Conservation (phyloP, 768 basidiomycete species). For the Tylopilus sp. region DNA sequence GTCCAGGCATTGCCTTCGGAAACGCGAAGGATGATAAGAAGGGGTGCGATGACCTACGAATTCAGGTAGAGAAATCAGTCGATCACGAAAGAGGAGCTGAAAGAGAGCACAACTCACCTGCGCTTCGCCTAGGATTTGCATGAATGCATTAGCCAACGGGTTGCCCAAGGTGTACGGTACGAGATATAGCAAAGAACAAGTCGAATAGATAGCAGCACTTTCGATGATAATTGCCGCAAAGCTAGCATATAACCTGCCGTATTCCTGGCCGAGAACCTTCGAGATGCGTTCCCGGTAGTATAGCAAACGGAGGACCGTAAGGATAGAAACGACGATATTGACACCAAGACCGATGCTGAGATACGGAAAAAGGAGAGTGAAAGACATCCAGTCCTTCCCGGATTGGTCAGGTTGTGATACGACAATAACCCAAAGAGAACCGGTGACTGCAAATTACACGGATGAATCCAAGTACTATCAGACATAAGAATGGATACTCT, state of each 20-base stretch:
- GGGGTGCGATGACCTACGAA: slow-evolving; percentile 42
- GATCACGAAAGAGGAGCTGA: background rate
- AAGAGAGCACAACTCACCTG: slow-evolving; percentile 17
- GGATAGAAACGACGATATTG: slow-evolving; percentile 29
- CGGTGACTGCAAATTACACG: slow-evolving; percentile 19
- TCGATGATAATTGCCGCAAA: slow-evolving; percentile 34
- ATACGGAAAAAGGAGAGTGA: slow-evolving; percentile 32
- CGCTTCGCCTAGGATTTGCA: slow-evolving; percentile 29
- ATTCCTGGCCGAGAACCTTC: slow-evolving; percentile 24
- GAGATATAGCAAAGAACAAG: slow-evolving; percentile 31
- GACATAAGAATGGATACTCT: background rate
- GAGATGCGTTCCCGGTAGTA: slow-evolving; percentile 25
- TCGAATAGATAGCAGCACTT: slow-evolving; percentile 32
- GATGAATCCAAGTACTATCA: background rate
- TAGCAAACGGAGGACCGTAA: slow-evolving; percentile 32
- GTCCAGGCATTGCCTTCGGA: slow-evolving; percentile 45
- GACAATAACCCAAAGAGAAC: slow-evolving; percentile 28
- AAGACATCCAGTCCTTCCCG: slow-evolving; percentile 27
- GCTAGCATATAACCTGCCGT: slow-evolving; percentile 27
- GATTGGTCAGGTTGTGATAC: slow-evolving; percentile 24
- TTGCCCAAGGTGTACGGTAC: slow-evolving; percentile 22
- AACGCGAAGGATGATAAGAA: slow-evolving; percentile 47
- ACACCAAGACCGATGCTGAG: slow-evolving; percentile 30
- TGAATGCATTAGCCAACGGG: slow-evolving; percentile 26
- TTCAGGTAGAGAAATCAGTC: background rate